phyloP scores from a whole-genome alignment of 805 yeast species.

The Schwanniomyces polymorphus region DNA sequence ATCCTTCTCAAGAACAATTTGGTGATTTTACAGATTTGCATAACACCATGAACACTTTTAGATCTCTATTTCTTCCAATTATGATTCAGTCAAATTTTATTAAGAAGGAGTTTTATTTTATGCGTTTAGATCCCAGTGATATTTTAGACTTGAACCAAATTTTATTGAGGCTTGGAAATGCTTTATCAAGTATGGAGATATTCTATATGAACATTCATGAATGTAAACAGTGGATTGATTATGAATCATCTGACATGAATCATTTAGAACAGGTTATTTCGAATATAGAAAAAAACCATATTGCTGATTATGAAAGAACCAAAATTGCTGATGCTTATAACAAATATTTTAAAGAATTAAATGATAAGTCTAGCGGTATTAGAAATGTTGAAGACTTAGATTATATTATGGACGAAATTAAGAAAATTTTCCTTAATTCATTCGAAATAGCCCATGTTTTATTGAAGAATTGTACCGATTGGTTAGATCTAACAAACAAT shows the following conservation, averaged over 20 bases:
- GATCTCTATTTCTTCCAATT: slow-evolving; percentile 15
- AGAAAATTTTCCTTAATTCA: slow-evolving; percentile 14
- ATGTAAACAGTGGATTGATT: slow-evolving; percentile 19
- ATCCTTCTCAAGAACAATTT: slow-evolving; percentile 25
- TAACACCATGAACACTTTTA: slow-evolving; percentile 15
- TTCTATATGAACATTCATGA: slow-evolving; percentile 28
- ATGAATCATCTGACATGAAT: slow-evolving; percentile 9
- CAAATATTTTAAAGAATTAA: neutral
- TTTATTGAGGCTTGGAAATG: slow-evolving; percentile 19
- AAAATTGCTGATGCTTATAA: slow-evolving; percentile 1
- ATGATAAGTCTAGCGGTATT: slow-evolving; percentile 3
- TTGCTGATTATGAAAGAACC: neutral
- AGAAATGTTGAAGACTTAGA: slow-evolving; percentile 23
- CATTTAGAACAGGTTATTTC: neutral
- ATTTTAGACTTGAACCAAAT: slow-evolving; percentile 22
- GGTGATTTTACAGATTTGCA: slow-evolving; percentile 18
- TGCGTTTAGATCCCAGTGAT: slow-evolving; percentile 27
- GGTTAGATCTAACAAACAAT: slow-evolving; percentile 30
- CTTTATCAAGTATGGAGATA: slow-evolving; percentile 24
- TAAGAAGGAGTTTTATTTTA: slow-evolving; percentile 22
- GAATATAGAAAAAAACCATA: neutral
- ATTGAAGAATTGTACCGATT: slow-evolving; percentile 14
- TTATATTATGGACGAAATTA: slow-evolving; percentile 18
- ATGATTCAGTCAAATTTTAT: slow-evolving; percentile 17
- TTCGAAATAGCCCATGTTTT: slow-evolving; percentile 15